Evolutionary conservation across 2,329 filamentous ascomycete genomes (phyloP), one percentile per base, ranked within the genome.

Genomic region (Apiospora aurea): DNA sequence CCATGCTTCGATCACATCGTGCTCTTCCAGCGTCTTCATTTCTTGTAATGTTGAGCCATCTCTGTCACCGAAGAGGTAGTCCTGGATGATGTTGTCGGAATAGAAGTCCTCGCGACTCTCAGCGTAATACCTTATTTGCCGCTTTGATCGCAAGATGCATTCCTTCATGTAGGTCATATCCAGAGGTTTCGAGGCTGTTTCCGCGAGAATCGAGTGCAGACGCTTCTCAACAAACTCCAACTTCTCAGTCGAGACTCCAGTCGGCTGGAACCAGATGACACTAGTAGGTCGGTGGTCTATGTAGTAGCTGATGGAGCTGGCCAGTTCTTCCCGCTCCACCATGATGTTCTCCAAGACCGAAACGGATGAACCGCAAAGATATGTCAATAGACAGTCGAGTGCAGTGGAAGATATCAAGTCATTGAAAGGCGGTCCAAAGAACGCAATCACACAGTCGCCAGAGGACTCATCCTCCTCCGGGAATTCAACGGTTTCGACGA

Each of bases 381-480:
- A 99, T 1, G 92, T 91, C 51, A 97, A 87, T 2, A 97, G 84
- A 69, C 97, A 90, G 74, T 93, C 93, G 4, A 98, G 84, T 1
- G 95, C 96, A 18, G 91, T 92, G 14, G 89, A 89, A 53, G 88
- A 85, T 34, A 93, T 80, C 2, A 89, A 81, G 76, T 98, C 91
- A 70, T 89, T 93, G 81, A 93, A 95, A 76, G 92, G 88, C 0
- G 96, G 96, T 0, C 96, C 96, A 71, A 98, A 91, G 83, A 97
- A 97, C 1, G 89, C 93, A 26, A 98, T 91, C 68, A 94, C 85
- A 69, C 98, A 91, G 79, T 98, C 96, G 49, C 96, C 96, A 71
- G 92, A 93, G 0, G 94, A 96, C 80, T 99, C 96, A 76, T 99
- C 96, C 78, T 98, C 96, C 80, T 99, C 96, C 0, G 96, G 96